These are phyloP conservation scores for Hibiscus tridactylites DNA, from an alignment of 345 rosid species.

Conservation along the genomic window DNA sequence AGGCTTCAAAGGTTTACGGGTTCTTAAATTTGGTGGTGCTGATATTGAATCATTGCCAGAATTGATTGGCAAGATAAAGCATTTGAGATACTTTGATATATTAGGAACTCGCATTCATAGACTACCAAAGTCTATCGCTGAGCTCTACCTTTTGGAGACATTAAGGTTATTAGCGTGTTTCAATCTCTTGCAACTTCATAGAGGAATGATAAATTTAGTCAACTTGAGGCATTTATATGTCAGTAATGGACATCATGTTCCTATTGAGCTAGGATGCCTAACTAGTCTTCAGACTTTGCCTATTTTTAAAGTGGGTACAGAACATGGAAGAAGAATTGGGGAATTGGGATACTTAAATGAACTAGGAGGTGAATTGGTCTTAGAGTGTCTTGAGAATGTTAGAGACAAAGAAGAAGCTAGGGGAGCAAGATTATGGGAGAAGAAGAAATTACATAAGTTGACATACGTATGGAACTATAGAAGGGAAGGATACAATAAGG, in stretches of 20 bases:
- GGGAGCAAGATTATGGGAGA: constrained; percentile 8
- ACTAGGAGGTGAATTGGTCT: no score
- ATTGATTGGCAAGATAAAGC: constrained; percentile 10
- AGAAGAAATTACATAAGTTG: not conserved
- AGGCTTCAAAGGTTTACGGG: constrained; percentile 6
- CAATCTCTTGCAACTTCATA: no score
- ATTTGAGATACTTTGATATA: constrained; percentile 10
- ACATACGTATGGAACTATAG: no score
- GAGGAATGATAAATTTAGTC: no score
- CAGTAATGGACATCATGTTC: no score
- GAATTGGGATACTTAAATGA: no score
- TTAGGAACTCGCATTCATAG: not conserved
- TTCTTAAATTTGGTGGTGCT: not conserved
- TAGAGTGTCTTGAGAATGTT: not conserved
- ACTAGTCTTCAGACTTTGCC: no score
- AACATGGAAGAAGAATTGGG: not conserved
- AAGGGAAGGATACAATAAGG: not conserved
- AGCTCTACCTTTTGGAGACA: no score
- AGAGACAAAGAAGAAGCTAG: constrained; percentile 8
- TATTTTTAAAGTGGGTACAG: no score
- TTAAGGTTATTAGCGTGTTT: no score
- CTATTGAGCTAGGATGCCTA: no score
- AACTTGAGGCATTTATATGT: no score
- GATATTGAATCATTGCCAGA: not conserved
- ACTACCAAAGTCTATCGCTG: not conserved